Evolutionary conservation across 768 basidiomycete species (phyloP), one percentile per base, ranked within the genome.

Genomic region (Phlebiopsis gigantea): DNA sequence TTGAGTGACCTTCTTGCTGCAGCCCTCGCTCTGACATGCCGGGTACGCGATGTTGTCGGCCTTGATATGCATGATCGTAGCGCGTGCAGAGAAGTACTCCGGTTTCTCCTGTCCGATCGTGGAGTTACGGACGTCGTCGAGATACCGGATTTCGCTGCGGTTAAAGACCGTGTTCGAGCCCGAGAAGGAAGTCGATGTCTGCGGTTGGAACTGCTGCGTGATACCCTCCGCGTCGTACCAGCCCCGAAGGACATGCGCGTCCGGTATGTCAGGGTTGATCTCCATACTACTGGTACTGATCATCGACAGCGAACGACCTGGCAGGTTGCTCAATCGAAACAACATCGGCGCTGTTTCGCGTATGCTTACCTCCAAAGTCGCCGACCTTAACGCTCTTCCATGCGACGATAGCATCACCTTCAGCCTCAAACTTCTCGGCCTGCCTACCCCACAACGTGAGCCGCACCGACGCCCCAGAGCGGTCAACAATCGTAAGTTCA

Each of bases 381-480:
- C 92, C 87, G 41, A 98, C 90, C 69, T 88, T 92, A 61, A 93
- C 91, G 22, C 91, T 88, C 72, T 95, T 97, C 80, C 95, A 91
- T 4, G 96, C 96, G 61, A 95, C 79, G 28, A 98, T 85, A 8
- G 91, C 83, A 49, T 78, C 67, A 48, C 77, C 77, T 10, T 78
- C 75, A 5, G 77, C 72, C n/a, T 71, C 69, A 68, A 84, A 98
- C 41, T 80, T 79, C 68, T 98, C 93, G 0, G 96, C 96, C 69
- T 92, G 89, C 69, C 89, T 93, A 22, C 96, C 97, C 97, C 96
- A 99, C 28, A 98, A 75, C 2, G 96, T 99, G 61, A 98, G 68
- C 30, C 92, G 82, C 41, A 92, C 85, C 15, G 85, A 82, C 65
- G 75, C 91, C 31, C 80, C 80, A 6, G 92, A 87, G 58, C 80